phyloP scores from a whole-genome alignment of 768 basidiomycete genomes.

The Boletus rubroflammeus region DNA sequence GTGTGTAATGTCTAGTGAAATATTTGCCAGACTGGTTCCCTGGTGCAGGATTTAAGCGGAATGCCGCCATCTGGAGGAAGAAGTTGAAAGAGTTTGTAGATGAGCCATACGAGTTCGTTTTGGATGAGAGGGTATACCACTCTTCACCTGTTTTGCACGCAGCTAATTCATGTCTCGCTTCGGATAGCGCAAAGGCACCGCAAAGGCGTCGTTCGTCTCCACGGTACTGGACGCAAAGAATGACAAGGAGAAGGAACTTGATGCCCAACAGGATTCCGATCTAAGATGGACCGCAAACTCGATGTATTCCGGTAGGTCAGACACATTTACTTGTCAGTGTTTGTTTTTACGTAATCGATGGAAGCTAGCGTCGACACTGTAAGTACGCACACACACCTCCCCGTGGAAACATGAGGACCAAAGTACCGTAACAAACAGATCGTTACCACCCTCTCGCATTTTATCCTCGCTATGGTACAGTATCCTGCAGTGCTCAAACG shows the following conservation, averaged over 20 bases:
- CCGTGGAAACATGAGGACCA: background rate
- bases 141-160: background rate
- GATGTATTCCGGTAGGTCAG: slow-evolving; percentile 54
- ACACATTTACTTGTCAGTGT: background rate
- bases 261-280: slow-evolving; percentile 53
- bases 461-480: slow-evolving; percentile 64
- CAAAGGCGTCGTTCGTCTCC: slow-evolving; percentile 40
- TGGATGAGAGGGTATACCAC: slow-evolving; percentile 47
- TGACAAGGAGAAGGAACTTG: slow-evolving; percentile 4
- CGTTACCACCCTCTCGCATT: slow-evolving; percentile 48
- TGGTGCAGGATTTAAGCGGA: slow-evolving; percentile 61
- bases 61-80: slow-evolving; percentile 58
- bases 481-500: slow-evolving; percentile 54
- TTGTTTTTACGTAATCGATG: background rate
- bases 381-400: slow-evolving; percentile 4
- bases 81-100: slow-evolving; percentile 65
- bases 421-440: slow-evolving; percentile 36
- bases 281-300: slow-evolving; percentile 82
- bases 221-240: slow-evolving; percentile 46
- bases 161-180: background rate
- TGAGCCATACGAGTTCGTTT: slow-evolving; percentile 55
- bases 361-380: slow-evolving; percentile 62
- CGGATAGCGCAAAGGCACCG: slow-evolving; percentile 35
- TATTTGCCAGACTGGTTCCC: slow-evolving; percentile 65
- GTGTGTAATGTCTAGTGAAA: slow-evolving; percentile 35